Evolutionary conservation across 1,284 basidiomycete species (phyloP).

Genomic region (Agaricales sp.): DNA sequence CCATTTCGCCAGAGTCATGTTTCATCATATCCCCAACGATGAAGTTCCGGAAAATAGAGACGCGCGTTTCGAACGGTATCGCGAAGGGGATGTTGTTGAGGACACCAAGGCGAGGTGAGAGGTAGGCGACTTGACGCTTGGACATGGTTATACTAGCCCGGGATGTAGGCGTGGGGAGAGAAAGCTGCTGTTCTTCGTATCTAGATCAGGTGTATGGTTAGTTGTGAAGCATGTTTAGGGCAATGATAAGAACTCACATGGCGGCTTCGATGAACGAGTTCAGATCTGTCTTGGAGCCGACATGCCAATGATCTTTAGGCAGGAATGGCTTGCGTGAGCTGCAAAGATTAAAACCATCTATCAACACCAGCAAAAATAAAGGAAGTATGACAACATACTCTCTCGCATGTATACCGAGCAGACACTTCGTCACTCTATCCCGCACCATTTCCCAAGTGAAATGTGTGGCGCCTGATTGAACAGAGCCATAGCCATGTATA

Average conservation of each 20-base stretch:
- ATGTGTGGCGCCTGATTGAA: conserved; percentile 18
- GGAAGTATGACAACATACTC: conserved; percentile 49
- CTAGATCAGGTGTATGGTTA: conserved; percentile 19
- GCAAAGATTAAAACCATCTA: conserved; percentile 8
- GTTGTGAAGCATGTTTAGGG: not conserved
- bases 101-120: conserved; percentile 84
- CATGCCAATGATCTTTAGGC: conserved; percentile 80
- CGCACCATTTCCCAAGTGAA: conserved; percentile 54
- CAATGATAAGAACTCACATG: conserved; percentile 41
- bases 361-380: not conserved
- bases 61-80: conserved; percentile 87
- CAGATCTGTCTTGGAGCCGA: conserved; percentile 45
- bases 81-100: conserved; percentile 96
- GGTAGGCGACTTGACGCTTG: conserved; percentile 67
- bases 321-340: conserved; percentile 81
- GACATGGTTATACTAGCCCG: conserved; percentile 23
- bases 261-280: conserved; percentile 87
- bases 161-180: conserved; percentile 19
- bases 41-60: conserved; percentile 84
- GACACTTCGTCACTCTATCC: conserved; percentile 63
- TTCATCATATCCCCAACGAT: conserved; percentile 47
- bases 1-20: conserved; percentile 8
- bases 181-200: conserved; percentile 47
- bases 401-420: conserved; percentile 75
- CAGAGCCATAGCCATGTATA: conserved; percentile 26